Base-by-base conservation (phyloP, 208 protist genomes). In the Porcisia hertigi region DNA sequence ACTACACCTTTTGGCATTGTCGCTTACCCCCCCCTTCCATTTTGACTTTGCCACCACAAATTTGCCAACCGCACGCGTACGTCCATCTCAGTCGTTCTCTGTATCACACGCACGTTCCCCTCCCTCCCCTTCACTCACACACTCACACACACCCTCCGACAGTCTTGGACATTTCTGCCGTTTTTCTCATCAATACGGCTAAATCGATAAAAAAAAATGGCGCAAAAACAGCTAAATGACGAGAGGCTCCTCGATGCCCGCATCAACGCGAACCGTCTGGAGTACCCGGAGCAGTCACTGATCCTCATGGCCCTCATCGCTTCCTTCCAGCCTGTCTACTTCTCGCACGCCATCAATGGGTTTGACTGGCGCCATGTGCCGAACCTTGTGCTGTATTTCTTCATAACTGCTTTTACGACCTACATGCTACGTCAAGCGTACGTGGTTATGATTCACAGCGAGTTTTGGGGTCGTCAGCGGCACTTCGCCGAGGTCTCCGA, bases 401-500 rank as follows among this genome's bases (percentile, higher is more conserved):
- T 81, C 34, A 87, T 95, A 25, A 82, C 79, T 25, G 73, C 73
- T 52, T 82, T 75, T 69, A 94, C 89, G 5, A 87, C 89, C 9
- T 95, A 90, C 75, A 92, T 96, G 90, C 80, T 97, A 65, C 67
- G 77, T 59, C 86, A 96, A 85, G 91, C 91, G 57, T 97, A 97
- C 79, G 86, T 65, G 30, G 88, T 95, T 63, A 97, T 97, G 93
- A 83, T 96, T 30, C 86, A 91, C 71, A 96, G 88, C 58, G 90
- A 94, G 77, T 97, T 97, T 86, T 96, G 91, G 92, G 78, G 83
- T 39, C 91, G 91, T n/a, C 93, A 97, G 84, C 88, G 89, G 23
- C 92, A 97, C 89, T 96, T 92, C 79, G 63, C 75, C 18, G 93
- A 96, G 75, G 91, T 93, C 16, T 77, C 81, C 55, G 63, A 69